phyloP scores from a whole-genome alignment of 2,329 filamentous ascomycete species.

The Alternaria sp. region DNA sequence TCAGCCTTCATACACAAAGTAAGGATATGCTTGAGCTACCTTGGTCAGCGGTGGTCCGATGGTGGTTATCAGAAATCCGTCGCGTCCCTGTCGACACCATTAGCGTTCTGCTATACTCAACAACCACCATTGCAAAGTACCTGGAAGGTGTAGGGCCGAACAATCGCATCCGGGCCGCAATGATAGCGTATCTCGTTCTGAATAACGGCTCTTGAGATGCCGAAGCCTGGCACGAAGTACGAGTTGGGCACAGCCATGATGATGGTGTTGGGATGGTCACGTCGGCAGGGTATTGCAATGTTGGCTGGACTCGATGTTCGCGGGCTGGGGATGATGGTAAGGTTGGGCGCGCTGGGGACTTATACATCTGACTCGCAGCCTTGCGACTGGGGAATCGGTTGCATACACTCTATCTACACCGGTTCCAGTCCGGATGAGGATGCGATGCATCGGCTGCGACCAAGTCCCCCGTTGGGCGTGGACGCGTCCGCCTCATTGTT shows the following conservation, averaged over 20 bases:
- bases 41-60: constrained; percentile 51
- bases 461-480: constrained; percentile 29
- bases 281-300: constrained; percentile 14
- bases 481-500: constrained; percentile 39
- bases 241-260: constrained; percentile 44
- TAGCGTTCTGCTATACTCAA: constrained; percentile 15
- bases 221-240: constrained; percentile 53
- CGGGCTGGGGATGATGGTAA: constrained; percentile 18
- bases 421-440: constrained; percentile 9
- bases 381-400: constrained; percentile 7
- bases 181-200: constrained; percentile 53
- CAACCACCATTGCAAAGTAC: constrained; percentile 27
- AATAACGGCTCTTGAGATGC: constrained; percentile 53
- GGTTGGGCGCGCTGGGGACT: constrained; percentile 28
- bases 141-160: constrained; percentile 52
- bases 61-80: constrained; percentile 52
- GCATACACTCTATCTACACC: constrained; percentile 19
- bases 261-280: neutral
- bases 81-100: constrained; percentile 44
- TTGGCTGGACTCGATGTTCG: constrained; percentile 15
- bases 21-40: constrained; percentile 26
- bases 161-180: constrained; percentile 52
- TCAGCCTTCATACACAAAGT: constrained; percentile 15
- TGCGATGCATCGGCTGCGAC: constrained; percentile 10
- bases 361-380: constrained; percentile 26